Base-by-base conservation (phyloP, 2,329 filamentous ascomycete species). In the Neonectria neomacrospora region DNA sequence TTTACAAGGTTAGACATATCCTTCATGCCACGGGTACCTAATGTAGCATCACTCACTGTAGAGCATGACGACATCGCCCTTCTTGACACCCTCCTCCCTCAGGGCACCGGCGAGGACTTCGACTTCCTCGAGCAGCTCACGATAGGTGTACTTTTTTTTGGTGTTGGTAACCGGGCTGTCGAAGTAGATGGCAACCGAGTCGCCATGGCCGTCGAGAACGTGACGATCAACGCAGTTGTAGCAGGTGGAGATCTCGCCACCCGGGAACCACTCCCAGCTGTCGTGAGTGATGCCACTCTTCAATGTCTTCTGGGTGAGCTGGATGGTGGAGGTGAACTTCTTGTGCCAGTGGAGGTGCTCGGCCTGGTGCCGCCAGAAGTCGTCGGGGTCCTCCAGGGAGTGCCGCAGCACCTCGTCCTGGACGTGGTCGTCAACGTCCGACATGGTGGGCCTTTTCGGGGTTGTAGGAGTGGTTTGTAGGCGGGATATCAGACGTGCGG, bases 211-310 rank as follows among this genome's bases (percentile, higher is more conserved):
- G 6, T 87, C 88, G 37, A 86, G 80, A n/a, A 97, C 93, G 79
- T 97, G 94, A 14, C 94, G 86, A 78, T 97, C 94, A 14, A 97
- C 82, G 75, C 93, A 96, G 77, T 97, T 98, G 82, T 93, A 97
- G 70, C 91, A 93, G 0, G 93, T 97, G 41, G 91, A 96, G 70
- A 98, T 92, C 80, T 96, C 89, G 66, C 94, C 95, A 66, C 89
- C 92, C 0, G 92, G 88, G 71, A 97, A 97, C 95, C 95, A 98
- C 66, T 88, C 87, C 94, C 94, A 97, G 74, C 91, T 89, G 44
- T 88, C 85, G 75, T 97, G 90, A 16, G 82, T 81, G n/a, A 83
- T 79, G 59, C 89, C 89, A 67, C 80, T 86, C 56, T 82, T 78
- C 4, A 96, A 81, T 8, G 82, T 87, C 78, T 92, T 94, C 51